These are phyloP conservation scores for Jamesozyma jinghongensis DNA, from an alignment of 805 yeast species.

Conservation along the genomic window DNA sequence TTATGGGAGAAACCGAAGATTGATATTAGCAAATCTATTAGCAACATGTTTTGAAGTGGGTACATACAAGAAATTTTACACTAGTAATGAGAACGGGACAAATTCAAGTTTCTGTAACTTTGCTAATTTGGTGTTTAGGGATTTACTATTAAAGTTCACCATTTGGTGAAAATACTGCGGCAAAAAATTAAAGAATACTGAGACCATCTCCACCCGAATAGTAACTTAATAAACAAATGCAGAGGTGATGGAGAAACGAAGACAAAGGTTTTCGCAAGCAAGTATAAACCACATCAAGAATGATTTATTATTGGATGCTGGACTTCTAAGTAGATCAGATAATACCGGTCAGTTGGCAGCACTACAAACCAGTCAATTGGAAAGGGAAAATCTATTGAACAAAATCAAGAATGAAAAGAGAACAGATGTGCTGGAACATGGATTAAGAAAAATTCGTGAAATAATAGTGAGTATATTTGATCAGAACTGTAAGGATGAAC, in stretches of 20 bases:
- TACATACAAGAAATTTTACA: too few relatives aligned
- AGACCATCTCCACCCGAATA: too few relatives aligned
- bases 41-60: too few relatives aligned
- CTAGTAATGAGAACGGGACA: too few relatives aligned
- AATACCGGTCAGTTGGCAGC: slow-evolving; percentile 23
- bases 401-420: slow-evolving; percentile 25
- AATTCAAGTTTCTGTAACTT: too few relatives aligned
- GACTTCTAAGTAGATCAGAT: slow-evolving; percentile 54
- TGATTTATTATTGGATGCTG: slow-evolving; percentile 32
- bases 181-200: too few relatives aligned
- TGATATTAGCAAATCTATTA: too few relatives aligned
- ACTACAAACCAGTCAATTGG: slow-evolving; percentile 37
- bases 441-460: slow-evolving; percentile 22
- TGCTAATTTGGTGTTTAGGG: too few relatives aligned
- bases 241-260: slow-evolving; percentile 22
- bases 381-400: slow-evolving; percentile 35
- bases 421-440: slow-evolving; percentile 27
- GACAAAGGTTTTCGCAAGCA: slow-evolving; percentile 27
- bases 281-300: slow-evolving; percentile 17
- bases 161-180: too few relatives aligned
- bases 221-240: background rate
- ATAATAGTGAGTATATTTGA: slow-evolving; percentile 16
- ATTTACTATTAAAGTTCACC: too few relatives aligned
- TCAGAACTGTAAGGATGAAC: slow-evolving; percentile 5
- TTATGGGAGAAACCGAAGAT: too few relatives aligned